Percentiles rank a stretch among this genome's conserved stretches.
Evolutionary conservation across 257 asterid genomes (phyloP).

Genomic region (Nicotiana tomentosiformis): DNA sequence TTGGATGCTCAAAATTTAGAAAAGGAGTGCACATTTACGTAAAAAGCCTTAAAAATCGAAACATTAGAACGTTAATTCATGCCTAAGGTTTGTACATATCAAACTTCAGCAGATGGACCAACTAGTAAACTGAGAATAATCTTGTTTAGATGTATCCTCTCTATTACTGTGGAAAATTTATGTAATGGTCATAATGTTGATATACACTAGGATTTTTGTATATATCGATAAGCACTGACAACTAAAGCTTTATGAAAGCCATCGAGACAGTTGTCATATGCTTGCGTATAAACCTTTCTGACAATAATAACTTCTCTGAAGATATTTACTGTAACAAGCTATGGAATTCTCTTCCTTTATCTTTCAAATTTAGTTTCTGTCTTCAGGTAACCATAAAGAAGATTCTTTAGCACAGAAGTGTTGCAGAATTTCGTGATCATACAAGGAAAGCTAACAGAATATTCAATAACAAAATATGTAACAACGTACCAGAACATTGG

Average conservation of each 20-base stretch:
- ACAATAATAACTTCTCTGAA: neutral
- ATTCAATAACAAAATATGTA: neutral
- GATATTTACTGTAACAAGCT: neutral
- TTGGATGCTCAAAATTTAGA: neutral
- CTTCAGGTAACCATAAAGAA: neutral
- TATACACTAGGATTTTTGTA: neutral
- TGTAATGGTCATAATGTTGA: neutral
- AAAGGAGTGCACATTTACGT: neutral
- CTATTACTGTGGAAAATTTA: neutral
- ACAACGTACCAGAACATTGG: constrained; percentile 70
- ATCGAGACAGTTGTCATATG: neutral
- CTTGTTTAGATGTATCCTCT: neutral
- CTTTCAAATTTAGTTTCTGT: neutral
- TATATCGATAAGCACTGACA: neutral
- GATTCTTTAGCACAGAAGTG: neutral
- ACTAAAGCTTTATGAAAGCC: neutral
- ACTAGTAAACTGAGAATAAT: neutral
- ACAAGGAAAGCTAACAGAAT: neutral
- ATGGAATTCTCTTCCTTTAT: neutral
- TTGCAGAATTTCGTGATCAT: neutral
- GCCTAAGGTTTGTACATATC: neutral
- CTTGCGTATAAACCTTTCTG: neutral
- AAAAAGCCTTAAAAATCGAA: neutral
- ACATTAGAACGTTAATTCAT: neutral
- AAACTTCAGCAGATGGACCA: neutral